Conservation (phyloP, 441 rosid species). For the Flueggea neowawraea region DNA sequence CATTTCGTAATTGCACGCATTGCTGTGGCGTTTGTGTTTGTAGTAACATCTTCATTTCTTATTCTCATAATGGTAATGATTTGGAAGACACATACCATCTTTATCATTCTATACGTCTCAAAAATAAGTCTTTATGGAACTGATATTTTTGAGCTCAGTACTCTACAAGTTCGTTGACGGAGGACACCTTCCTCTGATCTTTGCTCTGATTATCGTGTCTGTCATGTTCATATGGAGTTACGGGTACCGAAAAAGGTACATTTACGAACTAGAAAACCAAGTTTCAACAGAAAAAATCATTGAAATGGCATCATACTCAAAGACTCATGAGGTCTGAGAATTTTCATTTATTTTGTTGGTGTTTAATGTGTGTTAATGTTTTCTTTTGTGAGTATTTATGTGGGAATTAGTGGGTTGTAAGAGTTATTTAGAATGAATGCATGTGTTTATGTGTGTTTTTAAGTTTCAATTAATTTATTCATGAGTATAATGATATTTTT, state of each 20-base stretch:
- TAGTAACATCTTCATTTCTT: conserved; percentile 22
- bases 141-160: conserved; percentile 16
- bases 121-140: conserved; percentile 17
- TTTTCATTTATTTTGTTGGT: too few species aligned
- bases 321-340: too few species aligned
- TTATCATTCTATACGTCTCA: conserved; percentile 11
- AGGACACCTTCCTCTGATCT: conserved; percentile 25
- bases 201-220: conserved; percentile 5
- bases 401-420: too few species aligned
- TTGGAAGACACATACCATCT: conserved; percentile 24
- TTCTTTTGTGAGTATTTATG: too few species aligned
- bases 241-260: conserved; percentile 19
- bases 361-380: too few species aligned
- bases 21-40: conserved; percentile 29
- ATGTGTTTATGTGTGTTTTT: too few species aligned
- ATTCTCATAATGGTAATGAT: conserved; percentile 24
- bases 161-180: conserved; percentile 26
- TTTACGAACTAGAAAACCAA: conserved; percentile 23
- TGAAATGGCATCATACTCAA: too few species aligned
- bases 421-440: too few species aligned
- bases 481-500: too few species aligned
- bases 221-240: conserved; percentile 29
- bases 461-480: too few species aligned
- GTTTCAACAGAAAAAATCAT: too few species aligned
- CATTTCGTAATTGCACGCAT: conserved; percentile 16